Base-by-base conservation (phyloP, 345 rosid species). In the Murraya koenigii region DNA sequence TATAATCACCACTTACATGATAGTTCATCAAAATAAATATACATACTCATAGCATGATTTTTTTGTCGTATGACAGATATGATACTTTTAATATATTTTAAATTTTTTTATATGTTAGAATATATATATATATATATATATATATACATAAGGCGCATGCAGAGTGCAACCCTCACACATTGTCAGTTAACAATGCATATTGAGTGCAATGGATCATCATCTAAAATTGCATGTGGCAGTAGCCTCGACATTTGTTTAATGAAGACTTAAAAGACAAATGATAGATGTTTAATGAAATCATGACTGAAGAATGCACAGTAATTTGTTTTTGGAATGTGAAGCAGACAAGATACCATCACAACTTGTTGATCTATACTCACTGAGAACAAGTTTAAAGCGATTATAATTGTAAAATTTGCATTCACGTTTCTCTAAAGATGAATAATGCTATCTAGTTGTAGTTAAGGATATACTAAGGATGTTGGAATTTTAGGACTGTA, bases 281-380 rank as follows among this genome's bases (percentile, higher is more conserved):
- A 25, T 35, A 25, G 55, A 25, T 17, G 13, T 69, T 41, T 64
- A 17, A 19, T 62, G 68, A 19, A 5, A 8, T 64, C 17, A 19
- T 19, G 39, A 38, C 14, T n/a, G 30, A 32, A 32, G 22, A 19
- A 35, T 64, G 10, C 32, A 30, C 26, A n/a, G 6, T 66, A 25
- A n/a, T 36, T 19, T 7, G 99, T 96, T 92, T 88, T 74, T 96
- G 85, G 94, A 86, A 85, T 94, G 98, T 52, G 95, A 94, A 87
- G 93, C 95, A 82, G 97, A 91, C 85, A 81, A 84, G 82, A 94
- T 91, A 80, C 86, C 95, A 5, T 92, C 97, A 15, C 95, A 92
- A 74, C 97, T 96, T 49, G 91, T 92, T 49, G 90, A 90, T 84
- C 83, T 92, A 39, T 39, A 67, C 94, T 96, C 23, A 33, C 77